phyloP scores from a whole-genome alignment of 225 moss, liverwort and hornwort genomes.

The Climacium dendroides region DNA sequence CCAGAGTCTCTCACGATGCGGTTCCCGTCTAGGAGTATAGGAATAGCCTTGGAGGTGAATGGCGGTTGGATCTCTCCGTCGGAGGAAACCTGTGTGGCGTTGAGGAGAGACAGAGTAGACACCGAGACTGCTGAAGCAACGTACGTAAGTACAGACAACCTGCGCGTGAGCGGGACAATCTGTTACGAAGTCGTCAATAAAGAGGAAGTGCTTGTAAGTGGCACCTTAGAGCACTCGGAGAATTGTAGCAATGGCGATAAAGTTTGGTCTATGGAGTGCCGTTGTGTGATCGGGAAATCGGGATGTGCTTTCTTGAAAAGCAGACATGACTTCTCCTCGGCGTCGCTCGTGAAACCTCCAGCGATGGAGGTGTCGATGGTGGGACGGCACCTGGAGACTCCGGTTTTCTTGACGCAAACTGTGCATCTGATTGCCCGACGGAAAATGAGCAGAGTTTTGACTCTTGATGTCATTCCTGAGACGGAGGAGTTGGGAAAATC shows the following conservation, averaged over 20 bases:
- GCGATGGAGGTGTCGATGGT: constrained; percentile 51
- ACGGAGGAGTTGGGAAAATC: constrained; percentile 43
- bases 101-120: constrained; percentile 48
- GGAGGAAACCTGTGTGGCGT: constrained; percentile 24
- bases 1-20: constrained; percentile 47
- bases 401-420: constrained; percentile 41
- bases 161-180: constrained; percentile 48
- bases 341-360: constrained; percentile 14
- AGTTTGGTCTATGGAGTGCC: constrained; percentile 47
- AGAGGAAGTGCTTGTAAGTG: constrained; percentile 37
- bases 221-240: constrained; percentile 22
- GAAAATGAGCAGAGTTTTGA: constrained; percentile 18
- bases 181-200: constrained; percentile 32
- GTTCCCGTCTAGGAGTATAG: constrained; percentile 40
- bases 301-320: constrained; percentile 44
- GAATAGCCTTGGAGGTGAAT: constrained; percentile 49
- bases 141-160: constrained; percentile 53
- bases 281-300: constrained; percentile 39
- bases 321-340: constrained; percentile 26
- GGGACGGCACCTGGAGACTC: constrained; percentile 32
- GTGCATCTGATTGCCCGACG: constrained; percentile 43
- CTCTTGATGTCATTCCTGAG: constrained; percentile 55
- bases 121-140: constrained; percentile 44
- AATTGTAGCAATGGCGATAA: not conserved
- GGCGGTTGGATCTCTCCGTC: constrained; percentile 55